These are phyloP conservation scores for Rhizopogon salebrosus DNA, from an alignment of 768 basidiomycete species.

Conservation along the genomic window DNA sequence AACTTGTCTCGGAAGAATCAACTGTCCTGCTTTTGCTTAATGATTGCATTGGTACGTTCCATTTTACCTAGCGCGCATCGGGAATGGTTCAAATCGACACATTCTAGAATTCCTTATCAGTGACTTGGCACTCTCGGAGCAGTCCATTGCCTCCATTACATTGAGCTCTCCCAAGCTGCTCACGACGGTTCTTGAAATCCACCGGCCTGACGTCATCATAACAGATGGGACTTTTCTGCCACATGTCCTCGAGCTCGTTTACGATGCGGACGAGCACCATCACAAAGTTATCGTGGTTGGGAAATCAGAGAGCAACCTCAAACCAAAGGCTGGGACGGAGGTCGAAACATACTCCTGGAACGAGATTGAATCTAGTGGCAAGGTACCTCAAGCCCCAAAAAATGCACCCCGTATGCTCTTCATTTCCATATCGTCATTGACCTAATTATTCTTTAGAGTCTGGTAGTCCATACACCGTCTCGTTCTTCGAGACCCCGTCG, in stretches of 20 bases:
- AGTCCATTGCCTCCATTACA: slow-evolving; percentile 65
- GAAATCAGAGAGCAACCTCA: slow-evolving; percentile 41
- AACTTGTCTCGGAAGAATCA: slow-evolving; percentile 51
- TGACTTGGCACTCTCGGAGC: slow-evolving; percentile 72
- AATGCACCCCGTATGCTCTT: slow-evolving; percentile 47
- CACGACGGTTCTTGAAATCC: slow-evolving; percentile 54
- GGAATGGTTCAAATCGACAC: slow-evolving; percentile 1
- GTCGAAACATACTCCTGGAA: slow-evolving; percentile 60
- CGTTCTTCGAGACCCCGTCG: slow-evolving; percentile 51
- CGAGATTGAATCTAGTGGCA: slow-evolving; percentile 67
- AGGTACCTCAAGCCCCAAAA: slow-evolving; percentile 36
- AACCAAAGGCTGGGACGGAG: slow-evolving; percentile 44
- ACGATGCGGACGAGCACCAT: slow-evolving; percentile 49
- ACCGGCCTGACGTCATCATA: slow-evolving; percentile 72
- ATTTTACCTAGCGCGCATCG: background rate
- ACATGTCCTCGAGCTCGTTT: slow-evolving; percentile 65
- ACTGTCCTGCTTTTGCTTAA: slow-evolving; percentile 74
- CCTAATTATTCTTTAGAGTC: slow-evolving; percentile 20
- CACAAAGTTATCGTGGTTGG: slow-evolving; percentile 72
- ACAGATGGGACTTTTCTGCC: slow-evolving; percentile 63
- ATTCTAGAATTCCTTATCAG: slow-evolving; percentile 67
- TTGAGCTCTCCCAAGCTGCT: slow-evolving; percentile 58
- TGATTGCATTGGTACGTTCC: slow-evolving; percentile 62
- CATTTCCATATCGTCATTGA: background rate
- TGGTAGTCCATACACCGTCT: slow-evolving; percentile 60